Base-by-base conservation (phyloP, 2,329 filamentous ascomycete species). In the Arthrinium puccinioides region DNA sequence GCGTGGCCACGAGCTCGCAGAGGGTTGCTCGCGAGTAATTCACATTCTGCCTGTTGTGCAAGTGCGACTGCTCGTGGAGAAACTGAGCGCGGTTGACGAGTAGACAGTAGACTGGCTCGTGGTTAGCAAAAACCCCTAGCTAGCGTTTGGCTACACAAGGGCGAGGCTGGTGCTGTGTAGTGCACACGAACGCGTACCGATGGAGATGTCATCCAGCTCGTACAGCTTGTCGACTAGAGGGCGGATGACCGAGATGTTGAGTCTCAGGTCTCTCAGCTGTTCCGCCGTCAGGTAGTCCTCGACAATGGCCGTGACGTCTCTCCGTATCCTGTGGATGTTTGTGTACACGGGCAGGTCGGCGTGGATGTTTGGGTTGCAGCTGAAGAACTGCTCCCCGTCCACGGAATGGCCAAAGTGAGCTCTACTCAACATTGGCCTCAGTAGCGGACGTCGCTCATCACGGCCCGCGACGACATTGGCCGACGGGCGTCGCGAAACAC, bases 151-250 rank as follows among this genome's bases (percentile, higher is more conserved):
- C 25, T 13, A 27, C 25, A 27, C 9, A 4, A n/a, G 25, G 25
- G 23, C n/a, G 18, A 10, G 25, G 33, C 23, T 5, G 15, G 4
- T 24, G 35, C 10, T 32, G 19, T 18, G 19, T 24, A 19, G n/a
- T n/a, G n/a, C 23, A 13, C 11, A 16, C 14, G 25, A 16, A 26
- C 8, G 51, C 69, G 45, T 62, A 82, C 79, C 73, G 38, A 89
- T 79, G 2, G 85, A 90, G 26, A 89, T 80, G 63, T 92, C 87
- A 41, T 86, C 74, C 41, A 81, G 71, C 50, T 85, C 79, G 55
- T 87, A 92, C 8, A 90, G 72, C 55, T 86, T 83, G 55, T 92
- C 84, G n/a, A 92, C 84, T 19, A 92, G 63, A 1, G 87, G 87
- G 40, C 87, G 76, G 15, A 92, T 80, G 30, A 92, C 81, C 2